Evolutionary conservation across 768 basidiomycete species (phyloP).

Genomic region (Zangia roseola): DNA sequence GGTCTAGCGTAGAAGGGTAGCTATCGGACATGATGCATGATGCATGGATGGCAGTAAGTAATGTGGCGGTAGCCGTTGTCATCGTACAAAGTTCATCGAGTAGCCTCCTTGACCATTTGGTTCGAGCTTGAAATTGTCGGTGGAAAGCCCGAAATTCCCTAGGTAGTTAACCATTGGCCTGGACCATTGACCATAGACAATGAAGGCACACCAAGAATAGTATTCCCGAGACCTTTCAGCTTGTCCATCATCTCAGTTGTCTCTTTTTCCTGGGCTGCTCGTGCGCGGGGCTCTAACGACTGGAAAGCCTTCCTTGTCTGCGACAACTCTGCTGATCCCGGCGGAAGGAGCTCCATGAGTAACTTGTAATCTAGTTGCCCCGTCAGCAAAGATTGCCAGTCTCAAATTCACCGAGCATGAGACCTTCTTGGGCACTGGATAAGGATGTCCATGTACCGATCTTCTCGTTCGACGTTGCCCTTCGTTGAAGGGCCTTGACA

Average conservation of each 20-base stretch:
- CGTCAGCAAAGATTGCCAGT: neutral
- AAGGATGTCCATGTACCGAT: conserved; percentile 84
- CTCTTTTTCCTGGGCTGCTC: conserved; percentile 79
- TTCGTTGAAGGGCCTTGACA: conserved; percentile 82
- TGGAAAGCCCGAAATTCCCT: conserved; percentile 94
- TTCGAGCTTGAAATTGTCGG: conserved; percentile 95
- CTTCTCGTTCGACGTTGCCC: conserved; percentile 83
- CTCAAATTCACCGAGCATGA: neutral
- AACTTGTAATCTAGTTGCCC: conserved; percentile 65
- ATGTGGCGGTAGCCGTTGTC: conserved; percentile 13
- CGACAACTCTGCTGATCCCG: conserved; percentile 47
- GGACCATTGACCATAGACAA: neutral
- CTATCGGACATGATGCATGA: neutral
- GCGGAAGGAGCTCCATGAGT: conserved; percentile 63
- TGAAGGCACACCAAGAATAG: conserved; percentile 64
- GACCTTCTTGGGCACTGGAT: conserved; percentile 82
- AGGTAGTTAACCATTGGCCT: neutral
- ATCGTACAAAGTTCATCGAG: conserved; percentile 80
- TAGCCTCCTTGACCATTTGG: conserved; percentile 96
- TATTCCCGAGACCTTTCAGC: conserved; percentile 90
- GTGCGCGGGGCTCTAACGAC: conserved; percentile 63
- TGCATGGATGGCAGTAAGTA: neutral
- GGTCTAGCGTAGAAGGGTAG: neutral
- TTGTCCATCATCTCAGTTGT: conserved; percentile 91
- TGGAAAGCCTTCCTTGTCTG: conserved; percentile 51